These are phyloP conservation scores for Agroathelia rolfsii DNA, from an alignment of 1,284 basidiomycete species.

Conservation along the genomic window DNA sequence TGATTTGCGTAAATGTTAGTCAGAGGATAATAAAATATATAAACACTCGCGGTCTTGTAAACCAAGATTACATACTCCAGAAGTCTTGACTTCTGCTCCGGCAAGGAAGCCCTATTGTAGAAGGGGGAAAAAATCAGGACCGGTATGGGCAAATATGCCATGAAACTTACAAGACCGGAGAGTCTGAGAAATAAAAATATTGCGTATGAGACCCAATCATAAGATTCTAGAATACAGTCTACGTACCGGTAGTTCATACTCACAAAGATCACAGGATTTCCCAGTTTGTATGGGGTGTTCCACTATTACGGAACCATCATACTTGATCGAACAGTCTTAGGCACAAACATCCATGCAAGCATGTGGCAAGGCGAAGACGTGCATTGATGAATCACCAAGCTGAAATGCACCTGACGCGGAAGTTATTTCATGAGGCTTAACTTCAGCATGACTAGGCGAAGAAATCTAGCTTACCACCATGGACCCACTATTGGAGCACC, in stretches of 20 bases:
- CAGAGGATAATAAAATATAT: constrained; percentile 6
- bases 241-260: constrained; percentile 22
- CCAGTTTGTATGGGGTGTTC: too few species aligned
- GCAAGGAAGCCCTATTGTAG: constrained; percentile 20
- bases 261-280: constrained; percentile 19
- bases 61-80: constrained; percentile 22
- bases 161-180: constrained; percentile 18
- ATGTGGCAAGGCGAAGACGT: too few species aligned
- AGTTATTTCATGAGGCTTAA: too few species aligned
- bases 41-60: constrained; percentile 24
- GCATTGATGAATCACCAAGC: constrained; percentile 28
- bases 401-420: constrained; percentile 42
- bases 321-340: too few species aligned
- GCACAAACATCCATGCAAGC: too few species aligned
- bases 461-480: too few species aligned
- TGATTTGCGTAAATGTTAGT: not conserved
- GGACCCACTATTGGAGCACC: too few species aligned
- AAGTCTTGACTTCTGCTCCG: constrained; percentile 18
- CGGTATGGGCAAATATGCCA: constrained; percentile 26
- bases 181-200: too few species aligned
- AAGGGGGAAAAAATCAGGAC: not conserved
- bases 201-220: not conserved
- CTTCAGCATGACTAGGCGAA: too few species aligned
- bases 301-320: too few species aligned
- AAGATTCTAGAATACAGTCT: constrained; percentile 1